A percentile compares a stretch with the other conserved stretches of the same genome.
phyloP scores from a whole-genome alignment of 192 early-diverging fungal genomes.

The Endogone sp. region DNA sequence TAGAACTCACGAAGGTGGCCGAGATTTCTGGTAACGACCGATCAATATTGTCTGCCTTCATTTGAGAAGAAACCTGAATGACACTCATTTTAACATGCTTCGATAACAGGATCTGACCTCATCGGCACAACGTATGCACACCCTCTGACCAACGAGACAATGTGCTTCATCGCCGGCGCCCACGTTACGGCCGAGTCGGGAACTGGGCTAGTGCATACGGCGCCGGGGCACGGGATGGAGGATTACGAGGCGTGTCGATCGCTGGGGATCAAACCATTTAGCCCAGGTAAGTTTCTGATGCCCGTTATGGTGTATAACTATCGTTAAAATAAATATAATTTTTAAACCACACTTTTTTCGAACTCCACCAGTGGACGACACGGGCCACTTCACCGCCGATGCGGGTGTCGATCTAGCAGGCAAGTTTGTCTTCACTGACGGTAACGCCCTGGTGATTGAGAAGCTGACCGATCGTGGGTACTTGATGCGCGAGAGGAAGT shows the following conservation, averaged over 20 bases:
- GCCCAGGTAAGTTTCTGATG: conserved; percentile 40
- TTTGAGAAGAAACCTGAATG: too few species aligned
- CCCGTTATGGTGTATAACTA: too few species aligned
- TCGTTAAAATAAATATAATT: too few species aligned
- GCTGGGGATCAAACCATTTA: conserved; percentile 53
- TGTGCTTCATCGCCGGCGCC: conserved; percentile 56
- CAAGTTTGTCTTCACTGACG: conserved; percentile 53
- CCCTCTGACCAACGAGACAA: conserved; percentile 38
- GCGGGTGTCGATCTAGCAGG: conserved; percentile 59
- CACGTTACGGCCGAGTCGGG: conserved; percentile 72
- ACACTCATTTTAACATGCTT: conserved; percentile 1
- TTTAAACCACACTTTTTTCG: background rate
- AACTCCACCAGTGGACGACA: conserved; percentile 47
- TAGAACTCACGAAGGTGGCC: conserved; percentile 9
- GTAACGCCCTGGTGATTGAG: conserved; percentile 52
- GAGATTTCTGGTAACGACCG: conserved; percentile 1
- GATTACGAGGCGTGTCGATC: conserved; percentile 65
- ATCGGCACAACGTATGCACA: conserved; percentile 54
- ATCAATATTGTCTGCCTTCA: too few species aligned
- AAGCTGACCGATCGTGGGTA: conserved; percentile 31
- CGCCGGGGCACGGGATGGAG: conserved; percentile 81
- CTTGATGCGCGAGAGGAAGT: conserved; percentile 47
- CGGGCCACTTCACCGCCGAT: conserved; percentile 65
- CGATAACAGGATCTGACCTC: conserved; percentile 38
- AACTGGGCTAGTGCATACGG: conserved; percentile 79